phyloP scores from a whole-genome alignment of 257 asterid genomes.

The Schizonepeta tenuifolia region DNA sequence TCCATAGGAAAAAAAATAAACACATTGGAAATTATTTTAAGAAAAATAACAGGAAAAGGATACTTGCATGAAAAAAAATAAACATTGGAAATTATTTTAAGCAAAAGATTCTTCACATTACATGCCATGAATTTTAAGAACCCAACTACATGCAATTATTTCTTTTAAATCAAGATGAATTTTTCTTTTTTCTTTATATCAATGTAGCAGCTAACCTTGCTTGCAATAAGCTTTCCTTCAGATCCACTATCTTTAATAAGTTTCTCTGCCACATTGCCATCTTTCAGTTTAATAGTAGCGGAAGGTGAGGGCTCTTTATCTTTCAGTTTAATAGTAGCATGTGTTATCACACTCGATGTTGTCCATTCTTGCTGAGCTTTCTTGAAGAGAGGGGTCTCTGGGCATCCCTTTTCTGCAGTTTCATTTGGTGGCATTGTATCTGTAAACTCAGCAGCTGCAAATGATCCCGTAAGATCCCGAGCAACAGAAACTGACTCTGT shows the following conservation, averaged over 20 bases:
- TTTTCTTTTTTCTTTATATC: too few relatives aligned
- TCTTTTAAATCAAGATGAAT: too few relatives aligned
- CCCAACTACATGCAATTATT: too few relatives aligned
- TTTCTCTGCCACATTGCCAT: not conserved
- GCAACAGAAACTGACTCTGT: too few relatives aligned
- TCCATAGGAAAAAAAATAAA: constrained; percentile 14
- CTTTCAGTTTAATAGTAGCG: not conserved
- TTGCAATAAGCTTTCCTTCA: too few relatives aligned
- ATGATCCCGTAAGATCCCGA: too few relatives aligned
- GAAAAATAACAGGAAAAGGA: too few relatives aligned
- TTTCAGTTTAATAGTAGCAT: not conserved
- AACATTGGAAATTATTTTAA: too few relatives aligned
- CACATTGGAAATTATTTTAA: not conserved
- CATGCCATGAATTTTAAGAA: too few relatives aligned
- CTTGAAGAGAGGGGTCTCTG: not conserved
- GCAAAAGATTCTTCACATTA: too few relatives aligned
- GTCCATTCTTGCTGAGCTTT: constrained; percentile 46
- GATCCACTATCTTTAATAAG: not conserved
- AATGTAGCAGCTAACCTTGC: constrained; percentile 7
- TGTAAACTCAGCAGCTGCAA: not conserved
- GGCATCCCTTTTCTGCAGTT: not conserved
- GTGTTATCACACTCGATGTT: constrained; percentile 21
- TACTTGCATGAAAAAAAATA: too few relatives aligned
- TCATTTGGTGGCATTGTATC: constrained; percentile 22
- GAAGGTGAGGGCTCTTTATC: not conserved